Conservation (phyloP, 108 stramenopile species). For the Epithemia pelagica region DNA sequence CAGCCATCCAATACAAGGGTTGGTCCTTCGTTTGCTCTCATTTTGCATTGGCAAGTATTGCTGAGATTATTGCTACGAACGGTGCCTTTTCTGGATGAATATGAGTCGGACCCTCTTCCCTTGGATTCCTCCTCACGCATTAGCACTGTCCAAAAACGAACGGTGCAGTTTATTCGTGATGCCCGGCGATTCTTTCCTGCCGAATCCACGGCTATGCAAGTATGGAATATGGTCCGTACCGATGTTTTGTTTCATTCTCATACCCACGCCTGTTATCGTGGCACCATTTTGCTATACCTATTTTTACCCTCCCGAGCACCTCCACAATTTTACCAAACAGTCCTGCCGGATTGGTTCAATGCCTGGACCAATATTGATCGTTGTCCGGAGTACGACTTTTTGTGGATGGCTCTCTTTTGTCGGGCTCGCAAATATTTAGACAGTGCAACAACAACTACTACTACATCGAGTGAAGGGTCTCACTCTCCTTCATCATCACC, state of each 20-base stretch:
- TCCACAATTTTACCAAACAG: constrained; percentile 43
- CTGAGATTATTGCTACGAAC: constrained; percentile 70
- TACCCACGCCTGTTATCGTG: constrained; percentile 79
- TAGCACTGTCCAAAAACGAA: constrained; percentile 50
- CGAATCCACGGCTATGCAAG: constrained; percentile 50
- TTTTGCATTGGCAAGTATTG: constrained; percentile 63
- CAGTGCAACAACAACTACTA: background rate
- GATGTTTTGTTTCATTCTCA: constrained; percentile 75
- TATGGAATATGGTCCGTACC: constrained; percentile 65
- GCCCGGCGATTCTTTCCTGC: constrained; percentile 79
- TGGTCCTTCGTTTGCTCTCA: constrained; percentile 22
- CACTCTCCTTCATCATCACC: too few species aligned
- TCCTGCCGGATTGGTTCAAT: constrained; percentile 66
- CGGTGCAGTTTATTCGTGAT: constrained; percentile 68
- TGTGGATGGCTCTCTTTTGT: constrained; percentile 80
- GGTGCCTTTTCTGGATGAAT: constrained; percentile 78
- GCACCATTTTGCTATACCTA: constrained; percentile 63
- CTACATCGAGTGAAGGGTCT: too few species aligned
- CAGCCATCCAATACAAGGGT: constrained; percentile 15
- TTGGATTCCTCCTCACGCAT: constrained; percentile 47
- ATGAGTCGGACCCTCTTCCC: constrained; percentile 48
- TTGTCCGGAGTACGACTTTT: constrained; percentile 80
- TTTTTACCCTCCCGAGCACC: constrained; percentile 78
- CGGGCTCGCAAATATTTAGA: constrained; percentile 71
- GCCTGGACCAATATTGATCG: constrained; percentile 79